phyloP scores from a whole-genome alignment of 805 yeast species.

The Lachancea thermotolerans region DNA sequence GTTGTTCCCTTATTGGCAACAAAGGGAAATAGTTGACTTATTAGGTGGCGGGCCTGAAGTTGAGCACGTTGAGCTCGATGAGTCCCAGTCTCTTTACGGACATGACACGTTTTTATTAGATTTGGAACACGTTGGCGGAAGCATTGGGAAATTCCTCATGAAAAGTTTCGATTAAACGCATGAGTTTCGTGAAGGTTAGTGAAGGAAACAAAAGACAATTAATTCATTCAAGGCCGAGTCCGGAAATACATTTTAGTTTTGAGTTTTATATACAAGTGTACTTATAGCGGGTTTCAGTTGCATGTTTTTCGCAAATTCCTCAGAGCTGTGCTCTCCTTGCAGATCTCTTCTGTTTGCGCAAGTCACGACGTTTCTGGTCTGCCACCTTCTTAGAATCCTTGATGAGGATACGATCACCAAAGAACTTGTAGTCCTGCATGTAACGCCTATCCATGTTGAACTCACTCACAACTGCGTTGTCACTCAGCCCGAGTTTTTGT shows the following conservation, averaged over 20 bases:
- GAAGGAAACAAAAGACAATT: neutral
- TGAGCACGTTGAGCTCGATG: constrained; percentile 66
- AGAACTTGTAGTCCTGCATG: constrained; percentile 69
- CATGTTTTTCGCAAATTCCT: neutral
- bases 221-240: no score
- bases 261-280: constrained; percentile 6
- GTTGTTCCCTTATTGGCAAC: constrained; percentile 93
- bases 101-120: constrained; percentile 87
- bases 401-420: constrained; percentile 62
- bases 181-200: neutral
- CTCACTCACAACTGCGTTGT: constrained; percentile 68
- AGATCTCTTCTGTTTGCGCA: constrained; percentile 39
- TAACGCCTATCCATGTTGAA: constrained; percentile 74
- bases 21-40: constrained; percentile 65
- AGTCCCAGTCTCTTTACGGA: constrained; percentile 74
- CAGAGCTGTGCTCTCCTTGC: constrained; percentile 10
- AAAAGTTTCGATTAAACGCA: neutral
- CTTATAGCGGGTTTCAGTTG: no score
- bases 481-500: constrained; percentile 81
- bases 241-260: no score
- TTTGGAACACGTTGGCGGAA: constrained; percentile 71
- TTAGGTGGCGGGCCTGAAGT: constrained; percentile 41
- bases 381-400: constrained; percentile 46
- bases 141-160: constrained; percentile 56
- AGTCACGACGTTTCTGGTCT: constrained; percentile 41